Percentiles rank a stretch among this genome's conserved stretches.
Conservation (phyloP, 1,284 basidiomycete species). For the Chalciporus sp. region DNA sequence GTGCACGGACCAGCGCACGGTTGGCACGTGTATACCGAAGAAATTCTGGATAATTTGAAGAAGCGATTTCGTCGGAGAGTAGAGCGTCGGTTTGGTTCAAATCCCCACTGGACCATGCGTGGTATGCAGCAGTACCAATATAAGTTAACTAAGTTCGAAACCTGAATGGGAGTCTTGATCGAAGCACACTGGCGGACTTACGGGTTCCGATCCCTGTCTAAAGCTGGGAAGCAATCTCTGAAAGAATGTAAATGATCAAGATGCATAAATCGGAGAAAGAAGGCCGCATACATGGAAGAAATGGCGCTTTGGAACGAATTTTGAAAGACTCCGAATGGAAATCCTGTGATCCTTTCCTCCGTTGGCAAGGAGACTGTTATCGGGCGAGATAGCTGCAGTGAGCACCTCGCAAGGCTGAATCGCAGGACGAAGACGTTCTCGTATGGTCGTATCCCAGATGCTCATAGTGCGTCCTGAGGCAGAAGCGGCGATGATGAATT, state of each 20-base stretch:
- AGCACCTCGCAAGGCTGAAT: neutral
- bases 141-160: conserved; percentile 7
- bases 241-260: neutral
- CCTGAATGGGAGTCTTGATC: neutral
- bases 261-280: neutral
- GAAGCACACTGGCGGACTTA: neutral
- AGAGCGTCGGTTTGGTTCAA: neutral
- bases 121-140: neutral
- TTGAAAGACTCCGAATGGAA: neutral
- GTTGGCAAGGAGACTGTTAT: conserved; percentile 2
- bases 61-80: conserved; percentile 1
- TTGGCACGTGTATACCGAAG: conserved; percentile 4
- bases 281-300: conserved; percentile 5
- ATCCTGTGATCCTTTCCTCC: neutral
- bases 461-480: conserved; percentile 6
- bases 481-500: conserved; percentile 11
- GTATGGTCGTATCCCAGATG: conserved; percentile 12
- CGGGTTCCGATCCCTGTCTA: neutral
- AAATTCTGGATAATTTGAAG: neutral
- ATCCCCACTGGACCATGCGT: neutral
- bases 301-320: neutral
- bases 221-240: conserved; percentile 1
- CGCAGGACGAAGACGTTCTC: neutral
- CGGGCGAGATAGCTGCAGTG: neutral
- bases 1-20: conserved; percentile 3